phyloP scores from a whole-genome alignment of 176 grass and related monocot genomes.

The Musa troglodytarum region DNA sequence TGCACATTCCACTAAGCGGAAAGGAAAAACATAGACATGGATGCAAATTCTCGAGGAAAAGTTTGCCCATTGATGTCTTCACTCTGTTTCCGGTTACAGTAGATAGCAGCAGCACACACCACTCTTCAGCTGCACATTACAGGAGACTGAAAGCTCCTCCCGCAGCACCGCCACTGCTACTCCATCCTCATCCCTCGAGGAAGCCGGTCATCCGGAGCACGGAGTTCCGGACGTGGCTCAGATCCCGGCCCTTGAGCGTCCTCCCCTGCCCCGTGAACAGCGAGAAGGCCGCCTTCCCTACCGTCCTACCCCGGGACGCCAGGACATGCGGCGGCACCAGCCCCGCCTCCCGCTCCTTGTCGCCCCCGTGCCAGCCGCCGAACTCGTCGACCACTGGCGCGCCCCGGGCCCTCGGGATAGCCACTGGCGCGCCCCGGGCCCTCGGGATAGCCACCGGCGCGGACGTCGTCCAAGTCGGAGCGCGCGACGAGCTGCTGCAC shows the following conservation, averaged over 20 bases:
- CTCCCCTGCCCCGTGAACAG: slow-evolving; percentile 49
- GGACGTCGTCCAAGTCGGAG: background rate
- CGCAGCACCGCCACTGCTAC: too few species aligned
- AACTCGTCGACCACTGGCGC: background rate
- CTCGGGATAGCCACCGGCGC: background rate
- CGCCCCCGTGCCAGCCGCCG: background rate
- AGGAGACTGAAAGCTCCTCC: too few species aligned
- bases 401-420: background rate
- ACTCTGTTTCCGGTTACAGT: too few species aligned
- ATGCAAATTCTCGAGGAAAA: too few species aligned
- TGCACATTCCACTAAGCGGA: too few species aligned
- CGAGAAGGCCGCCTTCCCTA: slow-evolving; percentile 28
- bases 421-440: background rate
- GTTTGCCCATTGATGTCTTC: too few species aligned
- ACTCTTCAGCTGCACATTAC: too few species aligned
- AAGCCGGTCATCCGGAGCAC: slow-evolving; percentile 77
- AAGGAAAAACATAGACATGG: too few species aligned
- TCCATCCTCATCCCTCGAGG: slow-evolving; percentile 47
- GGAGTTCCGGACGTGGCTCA: slow-evolving; percentile 43
- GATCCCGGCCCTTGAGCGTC: slow-evolving; percentile 55
- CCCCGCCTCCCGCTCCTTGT: slow-evolving; percentile 4
- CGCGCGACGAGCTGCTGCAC: background rate
- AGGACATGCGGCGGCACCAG: slow-evolving; percentile 65
- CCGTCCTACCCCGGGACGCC: slow-evolving; percentile 28
- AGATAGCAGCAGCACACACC: too few species aligned